Evolutionary conservation across 306 rosid species (phyloP), one percentile per base, ranked within the genome.

Genomic region (Vachellia collinsii): DNA sequence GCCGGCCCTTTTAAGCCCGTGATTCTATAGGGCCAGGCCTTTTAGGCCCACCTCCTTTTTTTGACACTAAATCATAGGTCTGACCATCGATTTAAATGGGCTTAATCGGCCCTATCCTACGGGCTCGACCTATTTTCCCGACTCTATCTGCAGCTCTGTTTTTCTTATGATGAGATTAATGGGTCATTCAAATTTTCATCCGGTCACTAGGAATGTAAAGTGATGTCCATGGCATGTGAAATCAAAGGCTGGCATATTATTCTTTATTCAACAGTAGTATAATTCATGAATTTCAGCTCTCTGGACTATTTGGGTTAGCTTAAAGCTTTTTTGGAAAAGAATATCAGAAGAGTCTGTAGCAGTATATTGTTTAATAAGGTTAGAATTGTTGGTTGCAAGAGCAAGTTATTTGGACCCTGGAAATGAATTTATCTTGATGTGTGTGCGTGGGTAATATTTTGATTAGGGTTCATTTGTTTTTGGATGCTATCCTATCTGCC

Each of bases 261-360:
- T 23, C 76, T 37, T 69, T 53, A 34, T 17, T 16, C 37, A 53
- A 58, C 64, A 58, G 47, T 20, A 74, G 65, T 75, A 42, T 39
- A n/a, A 38, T 67, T 10, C 34, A 25, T 8, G 38, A 11, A 59
- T 59, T 75, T 75, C 63, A 67, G 77, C 29, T 67, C 70, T 81
- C 36, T 69, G 20, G 65, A 47, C 17, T 70, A 42, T 43, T 69
- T 69, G 14, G 23, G 53, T 59, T 42, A 39, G 16, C 37, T 29
- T 37, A 36, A 4, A 20, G 69, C 36, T 48, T 44, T 56, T 8
- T 53, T 16, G 39, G 29, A 64, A 82, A 51, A 69, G 36, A 58
- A 76, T 46, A n/a, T 70, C 17, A 47, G 66, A 20, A 46, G 78
- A 65, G 71, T 62, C 23, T 62, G 13, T 64, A 9, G 58, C 54